Percentiles rank a stretch among this genome's conserved stretches.
Conservation (phyloP, 106 monocot genomes). For the Iris macrosiphon region DNA sequence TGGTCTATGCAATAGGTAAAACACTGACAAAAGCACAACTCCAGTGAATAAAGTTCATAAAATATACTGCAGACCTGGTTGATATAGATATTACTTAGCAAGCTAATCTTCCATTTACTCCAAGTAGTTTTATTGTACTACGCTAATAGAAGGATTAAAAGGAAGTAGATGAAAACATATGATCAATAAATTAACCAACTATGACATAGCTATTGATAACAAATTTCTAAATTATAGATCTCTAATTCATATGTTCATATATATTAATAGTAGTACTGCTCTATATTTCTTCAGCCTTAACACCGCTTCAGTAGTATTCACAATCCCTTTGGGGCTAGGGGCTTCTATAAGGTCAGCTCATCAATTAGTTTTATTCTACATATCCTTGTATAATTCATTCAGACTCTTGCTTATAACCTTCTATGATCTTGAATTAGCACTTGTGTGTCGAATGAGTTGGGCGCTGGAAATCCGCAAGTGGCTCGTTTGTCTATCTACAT, state of each 20-base stretch:
- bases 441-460: constrained; percentile 73
- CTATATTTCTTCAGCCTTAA: constrained; percentile 14
- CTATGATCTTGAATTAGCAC: constrained; percentile 22
- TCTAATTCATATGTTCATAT: neutral
- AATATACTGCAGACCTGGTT: neutral
- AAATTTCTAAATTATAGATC: too few relatives aligned
- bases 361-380: neutral
- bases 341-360: constrained; percentile 22
- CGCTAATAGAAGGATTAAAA: too few relatives aligned
- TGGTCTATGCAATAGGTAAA: neutral
- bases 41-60: neutral
- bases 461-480: constrained; percentile 39
- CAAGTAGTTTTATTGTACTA: too few relatives aligned
- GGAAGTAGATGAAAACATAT: too few relatives aligned
- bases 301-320: constrained; percentile 26
- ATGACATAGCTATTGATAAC: too few relatives aligned
- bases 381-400: neutral
- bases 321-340: constrained; percentile 31
- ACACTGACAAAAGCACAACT: neutral
- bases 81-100: too few relatives aligned
- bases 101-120: too few relatives aligned
- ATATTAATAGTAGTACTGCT: too few relatives aligned
- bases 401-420: neutral
- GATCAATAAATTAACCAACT: too few relatives aligned
- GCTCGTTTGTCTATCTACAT: constrained; percentile 40